Evolutionary conservation across 805 yeast species (phyloP).

Genomic region (Ogataea zsoltii): DNA sequence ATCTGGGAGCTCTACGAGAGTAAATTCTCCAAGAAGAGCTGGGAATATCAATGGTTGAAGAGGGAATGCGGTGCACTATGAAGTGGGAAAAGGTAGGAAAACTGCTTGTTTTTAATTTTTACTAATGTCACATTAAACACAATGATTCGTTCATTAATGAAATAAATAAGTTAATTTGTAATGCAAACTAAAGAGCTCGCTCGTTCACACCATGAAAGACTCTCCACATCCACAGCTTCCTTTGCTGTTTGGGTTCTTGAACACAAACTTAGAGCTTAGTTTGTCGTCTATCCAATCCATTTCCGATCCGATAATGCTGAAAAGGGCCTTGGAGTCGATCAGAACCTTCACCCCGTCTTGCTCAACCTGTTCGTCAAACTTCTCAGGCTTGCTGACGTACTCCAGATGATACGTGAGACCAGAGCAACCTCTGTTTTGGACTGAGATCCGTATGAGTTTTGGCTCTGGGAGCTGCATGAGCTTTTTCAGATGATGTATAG

Average conservation of each 20-base stretch:
- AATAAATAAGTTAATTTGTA: slow-evolving; percentile 2
- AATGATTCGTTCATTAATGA: no score
- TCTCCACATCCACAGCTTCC: slow-evolving; percentile 99
- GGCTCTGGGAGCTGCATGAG: slow-evolving; percentile 83
- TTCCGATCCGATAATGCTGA: slow-evolving; percentile 93
- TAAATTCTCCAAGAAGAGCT: slow-evolving; percentile 39
- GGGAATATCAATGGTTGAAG: slow-evolving; percentile 50
- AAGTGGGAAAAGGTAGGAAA: background rate
- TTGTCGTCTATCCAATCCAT: slow-evolving; percentile 99
- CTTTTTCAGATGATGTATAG: slow-evolving; percentile 66
- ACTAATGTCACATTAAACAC: background rate
- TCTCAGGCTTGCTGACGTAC: slow-evolving; percentile 88
- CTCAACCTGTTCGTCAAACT: slow-evolving; percentile 89
- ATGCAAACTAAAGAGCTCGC: background rate
- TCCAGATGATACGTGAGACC: slow-evolving; percentile 91
- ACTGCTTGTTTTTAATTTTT: background rate
- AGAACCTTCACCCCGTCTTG: slow-evolving; percentile 93
- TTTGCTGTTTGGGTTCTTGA: slow-evolving; percentile 93
- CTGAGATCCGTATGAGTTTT: slow-evolving; percentile 86
- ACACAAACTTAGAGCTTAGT: slow-evolving; percentile 83
- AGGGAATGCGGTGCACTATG: slow-evolving; percentile 43
- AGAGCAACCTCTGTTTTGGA: slow-evolving; percentile 95
- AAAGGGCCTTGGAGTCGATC: slow-evolving; percentile 93
- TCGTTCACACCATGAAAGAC: slow-evolving; percentile 85
- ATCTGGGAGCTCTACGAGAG: slow-evolving; percentile 46